phyloP scores from a whole-genome alignment of 1,284 basidiomycete species.

The Leucoagaricus sp. region DNA sequence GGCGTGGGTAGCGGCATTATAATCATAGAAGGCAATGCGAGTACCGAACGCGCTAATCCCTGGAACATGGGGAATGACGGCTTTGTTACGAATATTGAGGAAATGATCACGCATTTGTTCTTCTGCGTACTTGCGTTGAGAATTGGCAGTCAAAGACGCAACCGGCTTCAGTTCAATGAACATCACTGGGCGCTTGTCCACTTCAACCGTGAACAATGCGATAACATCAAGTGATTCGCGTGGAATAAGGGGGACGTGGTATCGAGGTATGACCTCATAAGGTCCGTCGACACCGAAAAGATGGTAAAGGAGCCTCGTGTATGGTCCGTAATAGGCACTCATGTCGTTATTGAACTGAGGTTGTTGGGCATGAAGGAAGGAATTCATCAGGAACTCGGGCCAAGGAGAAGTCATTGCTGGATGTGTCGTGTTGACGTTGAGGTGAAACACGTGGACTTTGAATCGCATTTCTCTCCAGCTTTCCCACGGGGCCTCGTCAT shows the following conservation, averaged over 20 bases:
- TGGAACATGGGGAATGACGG: conserved; percentile 7
- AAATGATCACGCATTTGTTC: conserved; percentile 18
- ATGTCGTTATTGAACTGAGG: conserved; percentile 9
- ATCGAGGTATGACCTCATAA: conserved; percentile 17
- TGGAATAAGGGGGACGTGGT: not conserved
- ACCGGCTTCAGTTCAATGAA: conserved; percentile 19
- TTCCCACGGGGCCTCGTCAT: too few relatives aligned
- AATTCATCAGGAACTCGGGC: too few relatives aligned
- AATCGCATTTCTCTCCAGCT: too few relatives aligned
- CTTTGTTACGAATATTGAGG: conserved; percentile 9
- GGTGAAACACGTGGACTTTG: too few relatives aligned
- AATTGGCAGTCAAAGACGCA: conserved; percentile 11
- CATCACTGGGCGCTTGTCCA: conserved; percentile 17
- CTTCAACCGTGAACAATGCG: conserved; percentile 15
- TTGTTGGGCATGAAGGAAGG: too few relatives aligned
- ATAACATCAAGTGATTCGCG: conserved; percentile 13
- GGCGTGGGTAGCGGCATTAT: conserved; percentile 13
- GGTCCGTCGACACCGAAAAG: conserved; percentile 16
- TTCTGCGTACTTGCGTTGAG: conserved; percentile 19
- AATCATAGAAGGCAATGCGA: conserved; percentile 19
- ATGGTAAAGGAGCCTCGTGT: conserved; percentile 19
- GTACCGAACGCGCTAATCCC: conserved; percentile 23
- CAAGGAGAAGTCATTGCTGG: too few relatives aligned
- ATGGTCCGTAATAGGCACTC: conserved; percentile 18
- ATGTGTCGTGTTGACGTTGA: too few relatives aligned